A percentile compares a stretch with the other conserved stretches of the same genome.
phyloP scores from a whole-genome alignment of 2,329 filamentous ascomycete genomes.

The Rhexocercosporidium sp. region DNA sequence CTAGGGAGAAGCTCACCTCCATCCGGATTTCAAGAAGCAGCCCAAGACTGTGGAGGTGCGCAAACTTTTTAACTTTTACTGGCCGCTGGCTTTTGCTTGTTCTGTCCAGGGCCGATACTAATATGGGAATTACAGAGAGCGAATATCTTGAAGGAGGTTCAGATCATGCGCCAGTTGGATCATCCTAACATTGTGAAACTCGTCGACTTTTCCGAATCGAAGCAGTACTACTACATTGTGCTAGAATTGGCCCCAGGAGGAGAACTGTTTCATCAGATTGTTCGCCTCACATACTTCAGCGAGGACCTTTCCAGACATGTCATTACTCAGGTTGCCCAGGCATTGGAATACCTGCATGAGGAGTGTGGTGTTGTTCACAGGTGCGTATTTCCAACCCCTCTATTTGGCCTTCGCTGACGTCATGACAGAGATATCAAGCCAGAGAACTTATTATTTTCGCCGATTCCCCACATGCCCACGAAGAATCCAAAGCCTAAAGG shows the following conservation, averaged over 20 bases:
- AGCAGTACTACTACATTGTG: slow-evolving; percentile 97
- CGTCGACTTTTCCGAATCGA: slow-evolving; percentile 90
- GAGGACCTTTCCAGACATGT: slow-evolving; percentile 94
- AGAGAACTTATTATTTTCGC: slow-evolving; percentile 94
- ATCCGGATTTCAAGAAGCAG: slow-evolving; percentile 94
- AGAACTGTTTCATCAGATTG: slow-evolving; percentile 98
- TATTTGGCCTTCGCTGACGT: slow-evolving; percentile 39
- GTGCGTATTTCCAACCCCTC: slow-evolving; percentile 57
- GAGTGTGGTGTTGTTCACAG: slow-evolving; percentile 95
- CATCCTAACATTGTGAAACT: slow-evolving; percentile 96
- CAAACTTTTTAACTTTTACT: slow-evolving; percentile 48
- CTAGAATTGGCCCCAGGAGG: slow-evolving; percentile 94
- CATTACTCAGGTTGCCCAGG: slow-evolving; percentile 93
- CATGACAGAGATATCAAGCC: slow-evolving; percentile 89
- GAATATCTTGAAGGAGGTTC: slow-evolving; percentile 97
- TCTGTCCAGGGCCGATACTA: background rate
- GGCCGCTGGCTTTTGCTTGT: slow-evolving; percentile 25
- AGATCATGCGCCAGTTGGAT: slow-evolving; percentile 97
- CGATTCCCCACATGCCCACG: slow-evolving; percentile 79
- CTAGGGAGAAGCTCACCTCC: slow-evolving; percentile 90
- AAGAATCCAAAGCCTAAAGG: slow-evolving; percentile 80
- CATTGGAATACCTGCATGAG: slow-evolving; percentile 91
- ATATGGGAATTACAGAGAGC: slow-evolving; percentile 67
- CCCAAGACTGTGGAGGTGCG: slow-evolving; percentile 97
- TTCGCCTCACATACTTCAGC: slow-evolving; percentile 97